Evolutionary conservation across 2,329 filamentous ascomycete species (phyloP), one percentile per base, ranked within the genome.

Genomic region (Cytospora paraplurivora): DNA sequence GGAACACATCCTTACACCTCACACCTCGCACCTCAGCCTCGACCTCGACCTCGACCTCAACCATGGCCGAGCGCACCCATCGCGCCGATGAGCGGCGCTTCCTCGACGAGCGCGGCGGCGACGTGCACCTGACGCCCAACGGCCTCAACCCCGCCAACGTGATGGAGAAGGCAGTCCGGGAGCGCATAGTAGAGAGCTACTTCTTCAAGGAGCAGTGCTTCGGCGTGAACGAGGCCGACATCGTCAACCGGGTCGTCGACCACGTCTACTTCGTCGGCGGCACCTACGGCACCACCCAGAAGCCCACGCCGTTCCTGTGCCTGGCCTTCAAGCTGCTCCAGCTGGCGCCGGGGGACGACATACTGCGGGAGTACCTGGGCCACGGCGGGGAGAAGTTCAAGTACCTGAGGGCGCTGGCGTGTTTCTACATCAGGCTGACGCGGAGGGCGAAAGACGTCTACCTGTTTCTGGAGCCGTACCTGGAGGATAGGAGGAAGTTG

Each of bases 141-240:
- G 93, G 93, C 66, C 89, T 96, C 72, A 97, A 97, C 78, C 94
- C 94, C 0, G 91, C 93, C n/a, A 93, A 91, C 5, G 91, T 98
- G 65, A 91, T 98, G 84, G 94, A 98, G 77, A 97, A 96, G 76
- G 90, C 93, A 49, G 92, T 97, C 68, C 91, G 91, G 73, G 95
- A 99, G 78, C 93, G 95, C 73, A 97, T 99, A 76, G 88, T 93
- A 69, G 93, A 97, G 73, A 92, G 88, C 59, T 96, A 97, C 79
- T 99, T 97, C 81, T 99, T 93, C 90, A 97, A 97, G 77, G 95
- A 98, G 78, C 93, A 97, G 79, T 97, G 95, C 76, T 99, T 98
- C 77, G 95, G 91, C 50, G 83, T 99, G 68, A 99, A 98, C 79
- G 87, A 89, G 74, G 86, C 86, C 59, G 85, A 88, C 76, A 81